A percentile compares a stretch with the other conserved stretches of the same genome.
Conservation (phyloP, 2,329 filamentous ascomycete species). For the Hypoxylon sp. region DNA sequence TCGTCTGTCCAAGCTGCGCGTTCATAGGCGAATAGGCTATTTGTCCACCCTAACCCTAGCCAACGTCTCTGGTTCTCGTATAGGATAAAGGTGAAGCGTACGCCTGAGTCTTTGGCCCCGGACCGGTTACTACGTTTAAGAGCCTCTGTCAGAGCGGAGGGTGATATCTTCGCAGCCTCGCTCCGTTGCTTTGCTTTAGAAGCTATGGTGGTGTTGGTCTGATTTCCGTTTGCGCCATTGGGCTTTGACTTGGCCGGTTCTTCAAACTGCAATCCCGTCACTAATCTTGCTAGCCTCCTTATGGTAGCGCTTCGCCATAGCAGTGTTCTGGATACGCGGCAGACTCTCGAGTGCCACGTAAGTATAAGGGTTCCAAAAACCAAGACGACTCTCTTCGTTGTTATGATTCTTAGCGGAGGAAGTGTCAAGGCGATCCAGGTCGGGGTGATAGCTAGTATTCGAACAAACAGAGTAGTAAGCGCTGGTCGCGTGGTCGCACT, state of each 20-base stretch:
- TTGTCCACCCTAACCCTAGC: slow-evolving; percentile 96
- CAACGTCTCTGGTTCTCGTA: slow-evolving; percentile 97
- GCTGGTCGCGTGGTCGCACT: slow-evolving; percentile 92
- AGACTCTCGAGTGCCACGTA: slow-evolving; percentile 92
- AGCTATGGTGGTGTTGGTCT: slow-evolving; percentile 31
- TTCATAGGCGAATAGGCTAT: slow-evolving; percentile 91
- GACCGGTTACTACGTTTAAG: slow-evolving; percentile 58
- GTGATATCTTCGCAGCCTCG: slow-evolving; percentile 48
- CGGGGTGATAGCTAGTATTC: slow-evolving; percentile 89
- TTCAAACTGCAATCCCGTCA: slow-evolving; percentile 86
- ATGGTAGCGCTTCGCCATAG: slow-evolving; percentile 89
- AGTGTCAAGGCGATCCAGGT: slow-evolving; percentile 88
- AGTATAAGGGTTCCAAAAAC: slow-evolving; percentile 87
- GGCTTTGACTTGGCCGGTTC: slow-evolving; percentile 57
- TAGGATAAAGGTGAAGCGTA: slow-evolving; percentile 95
- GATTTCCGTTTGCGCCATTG: slow-evolving; percentile 51
- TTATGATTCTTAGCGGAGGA: slow-evolving; percentile 87
- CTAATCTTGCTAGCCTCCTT: slow-evolving; percentile 75
- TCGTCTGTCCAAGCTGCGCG: slow-evolving; percentile 95
- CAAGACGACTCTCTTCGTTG: slow-evolving; percentile 86
- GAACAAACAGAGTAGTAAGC: slow-evolving; percentile 88
- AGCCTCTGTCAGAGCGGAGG: slow-evolving; percentile 54
- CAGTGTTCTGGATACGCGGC: slow-evolving; percentile 86
- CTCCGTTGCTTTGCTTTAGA: slow-evolving; percentile 58
- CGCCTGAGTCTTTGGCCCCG: slow-evolving; percentile 76